Evolutionary conservation across 2,329 filamentous ascomycete species (phyloP).

Genomic region (Arthroderma uncinatum): DNA sequence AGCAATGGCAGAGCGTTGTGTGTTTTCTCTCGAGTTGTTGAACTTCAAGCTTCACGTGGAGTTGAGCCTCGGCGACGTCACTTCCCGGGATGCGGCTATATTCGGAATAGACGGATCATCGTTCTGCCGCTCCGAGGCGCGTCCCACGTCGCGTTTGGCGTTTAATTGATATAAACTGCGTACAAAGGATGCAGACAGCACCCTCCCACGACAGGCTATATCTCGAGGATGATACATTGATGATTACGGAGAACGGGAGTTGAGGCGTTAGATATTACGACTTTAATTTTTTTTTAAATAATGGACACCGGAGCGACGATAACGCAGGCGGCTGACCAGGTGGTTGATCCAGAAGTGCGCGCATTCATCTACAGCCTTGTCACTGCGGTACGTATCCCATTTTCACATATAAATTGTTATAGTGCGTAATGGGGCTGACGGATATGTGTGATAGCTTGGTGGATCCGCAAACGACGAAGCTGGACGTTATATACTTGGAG

Average conservation of each 20-base stretch:
- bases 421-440: not conserved
- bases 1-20: not conserved
- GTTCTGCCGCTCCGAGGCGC: not conserved
- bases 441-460: constrained; percentile 57
- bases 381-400: constrained; percentile 62
- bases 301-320: constrained; percentile 34
- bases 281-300: constrained; percentile 11
- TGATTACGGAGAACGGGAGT: not conserved
- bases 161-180: not conserved
- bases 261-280: not conserved
- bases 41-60: not conserved
- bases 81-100: not conserved
- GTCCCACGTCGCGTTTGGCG: not conserved
- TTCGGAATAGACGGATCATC: not conserved
- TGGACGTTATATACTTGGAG: constrained; percentile 76
- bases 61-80: constrained; percentile 7
- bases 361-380: constrained; percentile 89
- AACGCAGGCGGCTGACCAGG: constrained; percentile 29
- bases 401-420: not conserved
- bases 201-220: not conserved
- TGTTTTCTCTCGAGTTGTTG: not conserved
- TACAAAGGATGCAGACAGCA: not conserved
- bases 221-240: not conserved
- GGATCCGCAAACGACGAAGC: constrained; percentile 69
- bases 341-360: constrained; percentile 83